Conservation (phyloP, 1,139 yeast species). For the Nakaseomyces kungkrabaensis region DNA sequence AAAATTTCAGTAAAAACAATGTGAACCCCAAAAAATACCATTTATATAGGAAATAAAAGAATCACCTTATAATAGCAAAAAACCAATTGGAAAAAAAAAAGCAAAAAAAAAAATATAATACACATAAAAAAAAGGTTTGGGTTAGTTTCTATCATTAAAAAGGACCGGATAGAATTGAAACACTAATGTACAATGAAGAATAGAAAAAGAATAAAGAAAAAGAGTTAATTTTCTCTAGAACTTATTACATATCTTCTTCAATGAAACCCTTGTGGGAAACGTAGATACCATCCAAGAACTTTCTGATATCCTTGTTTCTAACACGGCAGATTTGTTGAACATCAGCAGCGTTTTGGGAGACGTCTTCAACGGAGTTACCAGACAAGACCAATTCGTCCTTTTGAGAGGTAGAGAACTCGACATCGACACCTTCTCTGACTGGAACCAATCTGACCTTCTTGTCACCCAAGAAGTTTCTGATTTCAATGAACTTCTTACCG, state of each 20-base stretch:
- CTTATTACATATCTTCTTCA: conserved; percentile 35
- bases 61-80: too few species aligned
- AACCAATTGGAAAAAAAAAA: too few species aligned
- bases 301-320: conserved; percentile 99
- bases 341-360: conserved; percentile 98
- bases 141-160: too few species aligned
- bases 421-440: conserved; percentile 80
- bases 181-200: not conserved
- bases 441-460: conserved; percentile 85
- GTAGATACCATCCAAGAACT: conserved; percentile 99
- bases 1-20: not conserved
- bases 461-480: conserved; percentile 99
- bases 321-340: conserved; percentile 97
- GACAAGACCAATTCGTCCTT: conserved; percentile 89
- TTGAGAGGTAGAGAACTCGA: conserved; percentile 70
- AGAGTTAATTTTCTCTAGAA: not conserved
- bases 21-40: not conserved
- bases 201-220: not conserved
- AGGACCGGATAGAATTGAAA: too few species aligned
- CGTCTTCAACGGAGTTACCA: conserved; percentile 97
- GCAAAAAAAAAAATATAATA: not conserved
- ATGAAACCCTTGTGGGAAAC: conserved; percentile 94
- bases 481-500: conserved; percentile 73
- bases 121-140: not conserved
- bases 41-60: too few species aligned